Evolutionary conservation across 192 early-diverging fungal genomes (phyloP).

Genomic region (Backusella westeae): DNA sequence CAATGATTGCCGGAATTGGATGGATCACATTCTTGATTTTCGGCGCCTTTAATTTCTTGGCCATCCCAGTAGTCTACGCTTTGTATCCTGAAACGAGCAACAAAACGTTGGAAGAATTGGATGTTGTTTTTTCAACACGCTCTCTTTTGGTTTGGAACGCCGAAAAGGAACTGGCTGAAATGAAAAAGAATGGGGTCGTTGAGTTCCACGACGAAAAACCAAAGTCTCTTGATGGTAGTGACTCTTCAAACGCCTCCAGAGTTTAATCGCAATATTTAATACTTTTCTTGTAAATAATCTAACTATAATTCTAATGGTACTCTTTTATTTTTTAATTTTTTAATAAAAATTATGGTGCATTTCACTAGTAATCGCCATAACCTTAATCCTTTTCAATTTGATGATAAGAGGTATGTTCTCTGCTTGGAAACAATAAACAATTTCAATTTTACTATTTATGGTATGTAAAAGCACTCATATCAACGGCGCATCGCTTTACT

Average conservation of each 20-base stretch:
- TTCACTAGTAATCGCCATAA: no score
- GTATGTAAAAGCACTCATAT: no score
- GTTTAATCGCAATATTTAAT: not conserved
- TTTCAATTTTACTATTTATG: no score
- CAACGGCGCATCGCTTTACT: no score
- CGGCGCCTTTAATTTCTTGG: slow-evolving; percentile 40
- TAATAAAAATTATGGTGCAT: not conserved
- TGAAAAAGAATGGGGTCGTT: not conserved
- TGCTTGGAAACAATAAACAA: no score
- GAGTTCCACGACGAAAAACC: not conserved
- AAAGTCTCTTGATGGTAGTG: not conserved
- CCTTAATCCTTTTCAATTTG: no score
- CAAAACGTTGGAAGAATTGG: slow-evolving; percentile 30
- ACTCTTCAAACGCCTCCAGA: not conserved
- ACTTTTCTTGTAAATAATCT: not conserved
- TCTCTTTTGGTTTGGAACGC: slow-evolving; percentile 28
- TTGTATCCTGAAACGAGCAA: slow-evolving; percentile 47
- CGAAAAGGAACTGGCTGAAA: slow-evolving; percentile 24
- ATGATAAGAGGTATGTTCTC: no score
- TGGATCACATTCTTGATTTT: slow-evolving; percentile 51
- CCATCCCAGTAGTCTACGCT: slow-evolving; percentile 38
- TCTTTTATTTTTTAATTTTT: not conserved
- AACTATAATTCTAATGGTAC: not conserved
- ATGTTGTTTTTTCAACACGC: slow-evolving; percentile 28
- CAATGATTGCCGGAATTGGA: slow-evolving; percentile 26